Evolutionary conservation across 106 monocot genomes (phyloP), one percentile per base, ranked within the genome.

Genomic region (Platanthera guangdongensis): DNA sequence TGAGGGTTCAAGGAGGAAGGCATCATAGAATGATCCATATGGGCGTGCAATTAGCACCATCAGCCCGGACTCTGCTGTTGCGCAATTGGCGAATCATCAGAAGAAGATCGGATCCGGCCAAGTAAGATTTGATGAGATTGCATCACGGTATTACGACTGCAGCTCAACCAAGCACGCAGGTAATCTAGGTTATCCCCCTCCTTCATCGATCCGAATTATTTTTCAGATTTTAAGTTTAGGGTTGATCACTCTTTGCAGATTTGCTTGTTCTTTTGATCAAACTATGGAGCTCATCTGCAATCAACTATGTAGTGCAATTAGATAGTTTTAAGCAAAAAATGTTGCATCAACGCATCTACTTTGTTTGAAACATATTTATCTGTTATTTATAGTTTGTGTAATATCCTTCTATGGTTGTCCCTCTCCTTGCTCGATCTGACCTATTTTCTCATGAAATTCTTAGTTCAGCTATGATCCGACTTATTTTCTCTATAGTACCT

Each of bases 161-260:
- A 90, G 77, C 79, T 95, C 95, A 32, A 90, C 92, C 79, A 95
- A 92, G 85, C 95, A 92, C 63, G 95, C 92, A 12, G 92, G 95
- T 28, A 88, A 95, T 74, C 88, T 95, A 70, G 95, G 95, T 95
- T 46, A 55, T 79, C n/a, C 7, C 48, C 6, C 39, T 68, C 12
- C 51, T 22, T 71, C 9, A 9, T n/a, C 15, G 18, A 21, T 51
- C 51, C 9, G 3, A 50, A 50, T 9, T 72, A 0, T 72, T 72
- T 51, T 50, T 14, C 6, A 7, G 39, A 4, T 70, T 70, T 3
- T 51, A 50, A 10, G 11, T 48, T 50, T 72, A 45, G 45, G 14
- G 47, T 14, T 69, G 15, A 13, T 69, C 1, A 69, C 47, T 16
- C 13, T 65, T 32, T 69, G 4, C 47, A 2, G 13, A 46, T 47